phyloP scores from a whole-genome alignment of 2,329 filamentous ascomycete species.

The Aciculosporium take region DNA sequence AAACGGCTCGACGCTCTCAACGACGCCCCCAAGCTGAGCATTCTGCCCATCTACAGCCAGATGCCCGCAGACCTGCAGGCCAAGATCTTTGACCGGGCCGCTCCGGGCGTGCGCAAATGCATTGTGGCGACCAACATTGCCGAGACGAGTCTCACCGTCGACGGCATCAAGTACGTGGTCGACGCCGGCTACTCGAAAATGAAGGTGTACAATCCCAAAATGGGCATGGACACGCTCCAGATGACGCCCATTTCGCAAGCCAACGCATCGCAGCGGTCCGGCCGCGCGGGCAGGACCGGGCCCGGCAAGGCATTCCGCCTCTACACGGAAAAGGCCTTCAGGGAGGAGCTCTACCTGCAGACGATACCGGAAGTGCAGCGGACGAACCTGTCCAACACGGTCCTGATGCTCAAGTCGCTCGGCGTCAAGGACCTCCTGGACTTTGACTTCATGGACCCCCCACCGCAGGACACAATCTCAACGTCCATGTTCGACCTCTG shows the following conservation, averaged over 20 bases:
- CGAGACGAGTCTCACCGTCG: conserved; percentile 92
- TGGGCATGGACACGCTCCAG: conserved; percentile 98
- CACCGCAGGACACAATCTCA: conserved; percentile 92
- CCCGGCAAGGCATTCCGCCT: conserved; percentile 91
- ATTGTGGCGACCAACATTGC: conserved; percentile 98
- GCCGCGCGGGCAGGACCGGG: conserved; percentile 84
- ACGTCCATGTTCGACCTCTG: conserved; percentile 96
- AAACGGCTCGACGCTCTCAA: conserved; percentile 81
- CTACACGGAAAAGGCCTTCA: conserved; percentile 87
- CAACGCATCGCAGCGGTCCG: conserved; percentile 85
- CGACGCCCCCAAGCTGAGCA: conserved; percentile 85
- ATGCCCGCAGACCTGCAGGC: conserved; percentile 97
- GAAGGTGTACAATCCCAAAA: conserved; percentile 96
- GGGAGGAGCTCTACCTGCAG: conserved; percentile 90
- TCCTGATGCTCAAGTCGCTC: conserved; percentile 83
- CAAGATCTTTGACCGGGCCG: conserved; percentile 89
- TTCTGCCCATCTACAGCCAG: conserved; percentile 96
- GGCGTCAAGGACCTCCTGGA: conserved; percentile 89
- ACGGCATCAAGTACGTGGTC: conserved; percentile 98
- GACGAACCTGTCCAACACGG: conserved; percentile 89
- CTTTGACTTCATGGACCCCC: conserved; percentile 98
- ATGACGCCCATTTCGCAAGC: conserved; percentile 97
- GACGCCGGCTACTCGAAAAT: conserved; percentile 93
- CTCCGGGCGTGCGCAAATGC: conserved; percentile 85
- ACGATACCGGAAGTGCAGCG: conserved; percentile 97